Percentiles rank a stretch among this genome's conserved stretches.
Evolutionary conservation across 371 early-diverging fungal species (phyloP).

Genomic region (Zychaea mexicana): DNA sequence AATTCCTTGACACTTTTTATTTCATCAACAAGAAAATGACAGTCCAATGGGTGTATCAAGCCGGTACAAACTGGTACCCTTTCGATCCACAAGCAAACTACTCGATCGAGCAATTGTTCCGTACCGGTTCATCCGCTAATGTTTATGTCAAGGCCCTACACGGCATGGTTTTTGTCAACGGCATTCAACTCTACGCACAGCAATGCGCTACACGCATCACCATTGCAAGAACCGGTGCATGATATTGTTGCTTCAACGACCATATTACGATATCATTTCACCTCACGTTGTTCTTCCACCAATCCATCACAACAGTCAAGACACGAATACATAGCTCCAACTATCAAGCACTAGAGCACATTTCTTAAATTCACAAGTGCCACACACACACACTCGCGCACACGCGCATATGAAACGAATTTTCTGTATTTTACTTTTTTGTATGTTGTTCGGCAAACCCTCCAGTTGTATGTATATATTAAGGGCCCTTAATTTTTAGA

Average conservation of each 20-base stretch:
- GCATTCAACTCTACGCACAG: conserved; percentile 20
- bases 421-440: not conserved
- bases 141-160: conserved; percentile 26
- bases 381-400: not conserved
- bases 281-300: too few relatives aligned
- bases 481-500: too few relatives aligned
- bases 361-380: not conserved
- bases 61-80: conserved; percentile 22
- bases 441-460: too few relatives aligned
- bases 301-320: not conserved
- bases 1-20: not conserved
- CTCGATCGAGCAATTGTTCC: conserved; percentile 21
- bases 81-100: conserved; percentile 20
- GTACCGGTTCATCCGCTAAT: conserved; percentile 12
- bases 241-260: not conserved
- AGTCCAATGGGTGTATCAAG: conserved; percentile 21
- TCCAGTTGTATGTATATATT: too few relatives aligned
- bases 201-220: conserved; percentile 15
- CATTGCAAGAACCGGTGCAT: conserved; percentile 20
- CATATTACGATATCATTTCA: not conserved
- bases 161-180: conserved; percentile 20
- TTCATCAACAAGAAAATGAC: conserved; percentile 12
- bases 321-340: not conserved
- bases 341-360: not conserved
- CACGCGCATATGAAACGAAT: not conserved